Base-by-base conservation (phyloP, 2,329 filamentous ascomycete genomes). In the Amesomyces nigricolor region DNA sequence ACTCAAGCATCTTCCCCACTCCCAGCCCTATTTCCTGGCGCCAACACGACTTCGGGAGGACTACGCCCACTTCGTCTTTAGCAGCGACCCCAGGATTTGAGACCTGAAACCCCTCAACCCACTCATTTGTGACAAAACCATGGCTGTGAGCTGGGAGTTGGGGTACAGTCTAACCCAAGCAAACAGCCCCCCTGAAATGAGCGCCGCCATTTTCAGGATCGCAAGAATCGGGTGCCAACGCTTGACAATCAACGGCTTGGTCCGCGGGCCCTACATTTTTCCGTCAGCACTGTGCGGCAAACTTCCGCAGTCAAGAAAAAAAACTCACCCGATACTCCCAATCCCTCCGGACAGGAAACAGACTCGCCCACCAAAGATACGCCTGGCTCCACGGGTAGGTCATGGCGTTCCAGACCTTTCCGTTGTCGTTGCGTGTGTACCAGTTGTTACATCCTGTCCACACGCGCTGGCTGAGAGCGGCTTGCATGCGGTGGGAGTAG, bases 361-460 rank as follows among this genome's bases (percentile, higher is more conserved):
- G 40, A 49, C 70, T 67, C 5, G 61, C 61, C 44, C 68, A 73
- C 71, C 71, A 73, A 43, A 63, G 71, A 22, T 68, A 58, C 0
- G 58, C 60, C 56, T 73, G 71, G 2, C 62, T 66, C 56, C 66
- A 70, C 1, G 72, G 72, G 56, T 72, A 73, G 1, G 63, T 68
- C 52, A 65, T 67, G 14, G 64, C 61, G 47, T 74, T 74, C 68
- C 68, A 71, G 39, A 56, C 53, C 26, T 51, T 59, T 5, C 57
- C 10, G 50, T 58, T 11, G 49, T 62, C 13, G 59, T 61, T 30
- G 55, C 60, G 53, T 5, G 63, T 61, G 56, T 74, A 75, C 72
- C 72, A 75, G 61, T 62, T 73, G 35, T 61, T 55, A 52, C 72
- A 74, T 2, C 68, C 67, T 0, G 56, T 62, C 64, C 66, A 74